Conservation (phyloP, 2,329 filamentous ascomycete species). For the Xylariales sp. region DNA sequence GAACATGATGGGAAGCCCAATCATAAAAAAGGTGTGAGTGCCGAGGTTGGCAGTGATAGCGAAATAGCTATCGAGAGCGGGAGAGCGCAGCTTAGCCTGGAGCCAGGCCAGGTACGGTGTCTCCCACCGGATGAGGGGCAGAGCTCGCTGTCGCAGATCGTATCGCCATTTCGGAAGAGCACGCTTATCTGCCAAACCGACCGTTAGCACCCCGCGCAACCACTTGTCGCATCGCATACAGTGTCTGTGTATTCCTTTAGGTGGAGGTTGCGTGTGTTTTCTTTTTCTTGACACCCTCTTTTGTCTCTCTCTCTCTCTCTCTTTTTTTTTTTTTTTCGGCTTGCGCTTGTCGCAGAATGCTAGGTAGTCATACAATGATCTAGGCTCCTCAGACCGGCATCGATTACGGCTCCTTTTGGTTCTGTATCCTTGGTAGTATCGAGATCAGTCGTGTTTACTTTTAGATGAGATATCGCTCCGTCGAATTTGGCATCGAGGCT, state of each 20-base stretch:
- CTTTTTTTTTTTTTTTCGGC: not conserved
- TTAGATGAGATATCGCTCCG: slow-evolving; percentile 32
- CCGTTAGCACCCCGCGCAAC: slow-evolving; percentile 30
- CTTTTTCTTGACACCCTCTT: not conserved
- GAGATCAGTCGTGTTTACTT: slow-evolving; percentile 11
- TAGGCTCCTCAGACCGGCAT: slow-evolving; percentile 83
- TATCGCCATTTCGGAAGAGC: slow-evolving; percentile 92
- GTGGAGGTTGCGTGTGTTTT: not conserved
- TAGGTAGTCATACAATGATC: slow-evolving; percentile 72
- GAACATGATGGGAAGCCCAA: slow-evolving; percentile 91
- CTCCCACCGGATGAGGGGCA: slow-evolving; percentile 92
- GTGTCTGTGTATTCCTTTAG: not conserved
- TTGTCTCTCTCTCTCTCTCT: no score
- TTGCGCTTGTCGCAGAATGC: slow-evolving; percentile 5
- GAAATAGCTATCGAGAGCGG: slow-evolving; percentile 93
- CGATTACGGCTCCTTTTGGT: slow-evolving; percentile 55
- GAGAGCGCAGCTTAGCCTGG: slow-evolving; percentile 83
- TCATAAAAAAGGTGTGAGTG: slow-evolving; percentile 99
- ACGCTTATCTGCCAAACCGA: slow-evolving; percentile 72
- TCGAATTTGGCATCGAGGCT: slow-evolving; percentile 41
- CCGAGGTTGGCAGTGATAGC: slow-evolving; percentile 95
- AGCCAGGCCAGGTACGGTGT: slow-evolving; percentile 92
- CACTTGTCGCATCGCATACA: slow-evolving; percentile 14
- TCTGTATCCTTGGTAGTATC: slow-evolving; percentile 18
- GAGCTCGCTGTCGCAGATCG: slow-evolving; percentile 78